Base-by-base conservation (phyloP, 352 stramenopile species). In the Globisporangium megalacanthum region DNA sequence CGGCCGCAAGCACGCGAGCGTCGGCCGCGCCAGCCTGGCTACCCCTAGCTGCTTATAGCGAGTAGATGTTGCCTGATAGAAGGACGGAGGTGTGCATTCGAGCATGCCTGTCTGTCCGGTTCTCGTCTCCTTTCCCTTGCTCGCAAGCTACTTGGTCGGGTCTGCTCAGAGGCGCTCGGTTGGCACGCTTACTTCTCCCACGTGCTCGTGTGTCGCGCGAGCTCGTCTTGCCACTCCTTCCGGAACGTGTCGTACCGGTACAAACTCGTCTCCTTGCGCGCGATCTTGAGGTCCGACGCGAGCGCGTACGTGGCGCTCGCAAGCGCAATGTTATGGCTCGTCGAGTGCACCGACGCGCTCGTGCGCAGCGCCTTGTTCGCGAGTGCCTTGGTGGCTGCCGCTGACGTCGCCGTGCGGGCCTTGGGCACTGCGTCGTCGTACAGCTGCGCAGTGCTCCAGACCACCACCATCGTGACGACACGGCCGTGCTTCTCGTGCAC, bases 191-290 rank as follows among this genome's bases (percentile, higher is more conserved):
- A 56, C 20, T 41, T 51, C 19, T 85, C 66, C 72, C 79, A 92
- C 11, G 75, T 84, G 45, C 65, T 75, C 49, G 72, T 62, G 45
- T 83, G 68, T 9, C 79, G 71, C 45, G 82, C 82, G 44, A 62
- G 67, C 65, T 91, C 82, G 50, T 92, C 82, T 60, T 85, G 65
- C 82, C 77, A 92, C 51, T 80, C 67, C 45, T 69, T 71, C 11
- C 82, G 82, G 48, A 92, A 92, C 14, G 79, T 78, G 58, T 94
- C 84, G 59, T 85, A 92, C 47, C 79, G 77, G 51, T 86, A 90
- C 57, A 94, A 60, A 19, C 72, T 70, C 20, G 60, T 69, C 64
- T 92, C 84, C 14, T 69, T 72, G 4, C 80, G 69, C 4, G 78
- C 72, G 47, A 92, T 84, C 66, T 92, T 92, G 52, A 80, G 62